phyloP scores from a whole-genome alignment of 129 eudicot genomes.

The sunflower (Helianthus annuus) region HanXRQr2.0-SUNRISE NC_035448.2:191017621-191018120 shows the following conservation, averaged over 20 bases:
- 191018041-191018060: background rate
- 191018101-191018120: background rate
- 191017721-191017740: background rate
- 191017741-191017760: background rate
- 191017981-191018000: slow-evolving; percentile 3
- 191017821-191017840: background rate
- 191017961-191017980: slow-evolving; percentile 1
- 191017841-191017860: slow-evolving; percentile 2
- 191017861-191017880: slow-evolving; percentile 12
- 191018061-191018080: slow-evolving; percentile 6
- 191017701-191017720: background rate
- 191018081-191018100: background rate
- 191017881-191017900: slow-evolving; percentile 12
- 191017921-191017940: too few species aligned
- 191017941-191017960: too few species aligned
- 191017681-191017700: background rate
- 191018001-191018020: slow-evolving; percentile 9
- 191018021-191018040: slow-evolving; percentile 1
- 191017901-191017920: background rate
- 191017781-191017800: background rate
- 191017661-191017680: background rate
- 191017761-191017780: slow-evolving; percentile 10
- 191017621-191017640: too few species aligned
- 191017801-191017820: slow-evolving; percentile 15
- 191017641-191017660: background rate